Evolutionary conservation across 2,329 filamentous ascomycete genomes (phyloP), one percentile per base, ranked within the genome.

Genomic region (Hypoxylon sp.): DNA sequence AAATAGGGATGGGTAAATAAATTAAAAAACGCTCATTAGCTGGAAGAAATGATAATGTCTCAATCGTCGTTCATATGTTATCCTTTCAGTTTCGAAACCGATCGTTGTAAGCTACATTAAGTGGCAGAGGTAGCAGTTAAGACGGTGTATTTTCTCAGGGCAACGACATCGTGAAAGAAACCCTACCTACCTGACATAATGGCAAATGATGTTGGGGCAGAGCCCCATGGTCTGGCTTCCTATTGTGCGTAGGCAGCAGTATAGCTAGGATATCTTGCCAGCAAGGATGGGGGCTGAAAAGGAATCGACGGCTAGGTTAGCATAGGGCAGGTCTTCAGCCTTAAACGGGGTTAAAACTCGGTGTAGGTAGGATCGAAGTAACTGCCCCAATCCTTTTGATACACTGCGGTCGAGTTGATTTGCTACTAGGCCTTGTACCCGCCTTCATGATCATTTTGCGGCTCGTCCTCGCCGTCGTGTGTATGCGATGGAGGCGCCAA

Each of bases 1-100:
- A 5, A 19, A 34, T 34, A 48, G 36, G 49, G 38, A 36, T 25
- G 30, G 38, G 25, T 13, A 30, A 13, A 30, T 17, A 38, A 25
- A 23, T 49, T 17, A 14, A 28, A 28, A 48, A 21, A 36, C n/a
- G 28, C 36, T 49, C 43, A 19, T 41, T 36, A 58, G 36, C 21
- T 45, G 6, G 5, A 32, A 56, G 38, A 46, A 45, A 48, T 25
- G 25, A 11, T 13, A 21, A 19, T 32, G 6, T n/a, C 14, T 30
- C 19, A 11, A 11, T 25, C 0, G 14, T 32, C 45, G 3, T 6
- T 38, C 10, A n/a, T 48, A 7, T 56, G 13, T 25, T 53, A 30
- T 9, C 9, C 7, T 10, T n/a, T n/a, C n/a, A 14, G 9, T 2
- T 38, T 32, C 14, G 11, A 23, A 13, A 23, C 17, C 11, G 17